These are phyloP conservation scores for Colletotrichum brevisporum DNA, from an alignment of 2,329 filamentous ascomycete species.

Conservation along the genomic window DNA sequence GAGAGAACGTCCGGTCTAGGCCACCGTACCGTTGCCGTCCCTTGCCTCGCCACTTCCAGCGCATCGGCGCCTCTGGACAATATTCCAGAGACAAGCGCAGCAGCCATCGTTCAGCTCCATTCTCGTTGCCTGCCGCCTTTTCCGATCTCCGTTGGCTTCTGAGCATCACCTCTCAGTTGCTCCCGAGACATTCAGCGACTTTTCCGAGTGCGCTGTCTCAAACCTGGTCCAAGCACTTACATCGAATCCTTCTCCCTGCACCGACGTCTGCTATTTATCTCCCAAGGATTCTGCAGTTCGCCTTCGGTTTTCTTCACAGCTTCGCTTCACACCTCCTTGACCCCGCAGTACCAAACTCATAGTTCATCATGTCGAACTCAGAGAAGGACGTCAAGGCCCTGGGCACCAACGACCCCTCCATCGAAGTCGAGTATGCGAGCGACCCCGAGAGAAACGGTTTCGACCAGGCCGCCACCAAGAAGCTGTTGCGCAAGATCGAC, in stretches of 20 bases:
- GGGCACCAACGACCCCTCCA: constrained; percentile 33
- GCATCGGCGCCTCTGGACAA: constrained; percentile 6
- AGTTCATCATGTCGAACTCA: constrained; percentile 24
- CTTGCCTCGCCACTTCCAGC: background rate
- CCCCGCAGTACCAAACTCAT: background rate
- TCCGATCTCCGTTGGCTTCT: background rate
- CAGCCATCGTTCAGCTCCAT: constrained; percentile 13
- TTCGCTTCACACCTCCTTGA: background rate
- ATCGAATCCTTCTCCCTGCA: background rate
- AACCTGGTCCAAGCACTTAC: constrained; percentile 4
- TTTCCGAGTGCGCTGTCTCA: constrained; percentile 15
- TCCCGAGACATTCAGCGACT: constrained; percentile 17
- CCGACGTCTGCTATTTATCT: background rate
- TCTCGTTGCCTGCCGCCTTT: constrained; percentile 7
- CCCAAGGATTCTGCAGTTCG: background rate
- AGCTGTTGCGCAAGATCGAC: constrained; percentile 67
- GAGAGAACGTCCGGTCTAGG: constrained; percentile 7
- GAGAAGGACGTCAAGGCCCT: constrained; percentile 39
- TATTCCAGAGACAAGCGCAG: constrained; percentile 6
- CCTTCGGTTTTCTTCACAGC: no score
- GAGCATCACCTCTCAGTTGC: background rate
- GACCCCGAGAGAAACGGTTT: constrained; percentile 45
- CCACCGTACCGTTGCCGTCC: background rate
- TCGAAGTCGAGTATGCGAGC: constrained; percentile 41
- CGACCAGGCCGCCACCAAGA: constrained; percentile 59